Conservation (phyloP, 1,284 basidiomycete genomes). For the Ustilago xerochloae region DNA sequence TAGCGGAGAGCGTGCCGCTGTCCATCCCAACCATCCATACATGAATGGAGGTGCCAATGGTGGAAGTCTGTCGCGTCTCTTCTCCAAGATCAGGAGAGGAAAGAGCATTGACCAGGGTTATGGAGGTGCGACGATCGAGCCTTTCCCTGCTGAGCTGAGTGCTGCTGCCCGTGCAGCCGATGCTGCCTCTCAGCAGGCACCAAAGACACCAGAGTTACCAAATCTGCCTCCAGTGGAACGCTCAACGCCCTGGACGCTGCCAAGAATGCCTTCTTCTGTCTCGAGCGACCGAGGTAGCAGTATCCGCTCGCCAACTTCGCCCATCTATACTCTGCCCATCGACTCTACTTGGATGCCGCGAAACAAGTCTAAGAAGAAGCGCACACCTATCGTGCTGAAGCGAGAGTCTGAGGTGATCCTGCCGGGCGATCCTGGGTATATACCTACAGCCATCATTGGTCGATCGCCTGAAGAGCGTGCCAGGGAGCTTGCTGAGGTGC, state of each 20-base stretch:
- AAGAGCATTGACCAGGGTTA: conserved; percentile 32
- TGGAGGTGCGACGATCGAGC: conserved; percentile 44
- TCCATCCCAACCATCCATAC: conserved; percentile 38
- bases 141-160: conserved; percentile 38
- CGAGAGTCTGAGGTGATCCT: conserved; percentile 41
- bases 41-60: conserved; percentile 33
- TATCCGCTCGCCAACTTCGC: conserved; percentile 28
- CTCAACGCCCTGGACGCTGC: conserved; percentile 19
- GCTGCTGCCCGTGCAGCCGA: conserved; percentile 10
- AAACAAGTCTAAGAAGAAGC: conserved; percentile 24
- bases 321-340: conserved; percentile 31
- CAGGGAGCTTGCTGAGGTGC: conserved; percentile 5
- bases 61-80: conserved; percentile 43
- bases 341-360: conserved; percentile 39
- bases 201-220: conserved; percentile 17
- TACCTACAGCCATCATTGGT: conserved; percentile 24
- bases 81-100: conserved; percentile 44
- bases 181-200: not conserved
- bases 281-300: conserved; percentile 23
- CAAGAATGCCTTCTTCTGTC: conserved; percentile 16
- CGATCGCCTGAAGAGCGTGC: conserved; percentile 16
- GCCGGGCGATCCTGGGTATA: conserved; percentile 28
- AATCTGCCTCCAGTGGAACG: conserved; percentile 13
- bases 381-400: conserved; percentile 46
- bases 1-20: conserved; percentile 4